These are phyloP conservation scores for Oropetium thomaeum DNA, from an alignment of 176 grass and related monocot species.

Conservation along the genomic window DNA sequence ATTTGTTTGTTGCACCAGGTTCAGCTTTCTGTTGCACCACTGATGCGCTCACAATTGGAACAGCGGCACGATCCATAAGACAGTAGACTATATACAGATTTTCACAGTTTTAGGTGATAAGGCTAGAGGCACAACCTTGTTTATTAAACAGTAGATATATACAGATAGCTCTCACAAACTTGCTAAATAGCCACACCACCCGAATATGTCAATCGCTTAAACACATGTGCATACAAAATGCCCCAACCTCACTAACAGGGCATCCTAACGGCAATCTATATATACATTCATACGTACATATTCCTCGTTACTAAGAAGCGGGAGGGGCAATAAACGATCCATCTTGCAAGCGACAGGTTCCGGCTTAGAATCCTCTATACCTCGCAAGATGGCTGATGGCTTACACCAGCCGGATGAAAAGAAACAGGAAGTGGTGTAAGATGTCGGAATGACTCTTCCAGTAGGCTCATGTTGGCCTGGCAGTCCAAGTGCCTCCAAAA, in stretches of 20 bases:
- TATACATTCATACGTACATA: constrained; percentile 43
- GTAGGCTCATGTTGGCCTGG: constrained; percentile 9
- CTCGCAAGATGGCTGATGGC: not conserved
- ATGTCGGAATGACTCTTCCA: constrained; percentile 26
- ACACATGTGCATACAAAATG: constrained; percentile 20
- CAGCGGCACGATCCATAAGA: no score
- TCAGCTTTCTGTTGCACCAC: not conserved
- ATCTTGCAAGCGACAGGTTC: constrained; percentile 1
- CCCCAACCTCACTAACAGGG: not conserved
- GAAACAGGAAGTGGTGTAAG: not conserved
- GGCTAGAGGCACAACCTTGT: not conserved
- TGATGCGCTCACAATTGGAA: not conserved
- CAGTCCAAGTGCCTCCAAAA: constrained; percentile 28
- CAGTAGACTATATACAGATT: no score
- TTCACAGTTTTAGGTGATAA: not conserved
- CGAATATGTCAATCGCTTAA: constrained; percentile 16
- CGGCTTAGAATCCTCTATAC: not conserved
- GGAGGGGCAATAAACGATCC: not conserved
- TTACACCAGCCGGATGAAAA: not conserved
- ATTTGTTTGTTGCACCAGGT: not conserved
- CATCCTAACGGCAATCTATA: constrained; percentile 30
- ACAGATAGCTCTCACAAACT: constrained; percentile 28
- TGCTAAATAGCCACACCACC: not conserved
- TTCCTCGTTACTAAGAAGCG: constrained; percentile 36
- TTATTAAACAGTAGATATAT: constrained; percentile 32